phyloP scores from a whole-genome alignment of 2,329 filamentous ascomycete species.

The Aspergillus ochraceoroseus region DNA sequence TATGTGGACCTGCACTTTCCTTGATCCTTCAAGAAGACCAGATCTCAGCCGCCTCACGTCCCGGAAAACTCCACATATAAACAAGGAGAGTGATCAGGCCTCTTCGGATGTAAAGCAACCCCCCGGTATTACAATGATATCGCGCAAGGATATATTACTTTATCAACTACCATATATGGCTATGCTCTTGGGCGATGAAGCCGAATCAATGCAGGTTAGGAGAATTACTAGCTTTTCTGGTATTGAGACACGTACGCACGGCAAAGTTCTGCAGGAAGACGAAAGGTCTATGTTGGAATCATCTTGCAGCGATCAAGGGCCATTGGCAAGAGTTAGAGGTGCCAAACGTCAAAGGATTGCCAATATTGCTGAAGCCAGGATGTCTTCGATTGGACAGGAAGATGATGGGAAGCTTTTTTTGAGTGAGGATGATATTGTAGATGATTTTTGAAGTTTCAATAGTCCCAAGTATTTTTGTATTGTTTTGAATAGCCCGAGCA shows the following conservation, averaged over 20 bases:
- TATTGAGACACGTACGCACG: background rate
- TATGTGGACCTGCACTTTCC: slow-evolving; percentile 37
- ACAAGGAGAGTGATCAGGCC: background rate
- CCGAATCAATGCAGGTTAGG: slow-evolving; percentile 56
- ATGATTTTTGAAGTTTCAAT: slow-evolving; percentile 43
- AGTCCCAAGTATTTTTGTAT: too few relatives aligned
- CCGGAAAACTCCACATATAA: background rate
- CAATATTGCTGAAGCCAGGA: background rate
- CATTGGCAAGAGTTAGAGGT: too few relatives aligned
- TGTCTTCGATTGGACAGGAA: slow-evolving; percentile 43
- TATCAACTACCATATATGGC: slow-evolving; percentile 83
- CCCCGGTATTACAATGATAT: slow-evolving; percentile 35
- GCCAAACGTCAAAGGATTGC: background rate
- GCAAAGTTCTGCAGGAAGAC: background rate
- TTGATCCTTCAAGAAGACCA: slow-evolving; percentile 38
- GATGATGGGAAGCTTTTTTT: slow-evolving; percentile 64
- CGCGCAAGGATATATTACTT: slow-evolving; percentile 51
- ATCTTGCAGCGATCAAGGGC: background rate
- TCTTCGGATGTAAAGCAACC: too few relatives aligned
- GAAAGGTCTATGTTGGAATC: background rate
- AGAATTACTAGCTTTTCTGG: slow-evolving; percentile 54
- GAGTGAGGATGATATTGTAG: slow-evolving; percentile 81
- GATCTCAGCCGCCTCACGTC: background rate
- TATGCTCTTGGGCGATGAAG: slow-evolving; percentile 50
- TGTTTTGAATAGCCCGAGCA: too few relatives aligned